Percentiles rank a stretch among this genome's conserved stretches.
phyloP scores from a whole-genome alignment of 2,329 filamentous ascomycete genomes.

The Hypoxylon sp. region DNA sequence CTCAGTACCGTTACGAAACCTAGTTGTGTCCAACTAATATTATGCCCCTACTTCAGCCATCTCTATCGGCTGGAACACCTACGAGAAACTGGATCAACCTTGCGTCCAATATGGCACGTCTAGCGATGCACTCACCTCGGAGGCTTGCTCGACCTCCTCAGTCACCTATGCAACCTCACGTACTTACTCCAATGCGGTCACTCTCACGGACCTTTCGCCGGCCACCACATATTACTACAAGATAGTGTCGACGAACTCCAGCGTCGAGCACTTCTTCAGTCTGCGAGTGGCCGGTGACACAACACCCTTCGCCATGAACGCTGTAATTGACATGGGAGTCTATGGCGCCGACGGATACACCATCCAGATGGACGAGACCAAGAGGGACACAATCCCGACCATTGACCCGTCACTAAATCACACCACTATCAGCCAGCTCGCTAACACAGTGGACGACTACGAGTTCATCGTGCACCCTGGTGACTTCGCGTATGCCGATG shows the following conservation, averaged over 20 bases:
- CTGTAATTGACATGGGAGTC: slow-evolving; percentile 69
- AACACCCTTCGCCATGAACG: slow-evolving; percentile 67
- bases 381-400: slow-evolving; percentile 64
- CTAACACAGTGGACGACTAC: slow-evolving; percentile 67
- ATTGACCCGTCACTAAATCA: slow-evolving; percentile 69
- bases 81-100: slow-evolving; percentile 60
- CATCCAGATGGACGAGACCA: slow-evolving; percentile 60
- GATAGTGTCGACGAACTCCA: slow-evolving; percentile 70
- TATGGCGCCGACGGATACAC: slow-evolving; percentile 69
- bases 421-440: slow-evolving; percentile 70
- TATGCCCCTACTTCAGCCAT: slow-evolving; percentile 57
- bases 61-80: slow-evolving; percentile 71
- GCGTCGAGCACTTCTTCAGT: slow-evolving; percentile 67
- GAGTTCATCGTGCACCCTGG: slow-evolving; percentile 69
- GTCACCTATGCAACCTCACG: slow-evolving; percentile 68
- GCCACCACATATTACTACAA: slow-evolving; percentile 74
- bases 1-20: slow-evolving; percentile 5
- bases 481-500: slow-evolving; percentile 72
- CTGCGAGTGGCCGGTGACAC: slow-evolving; percentile 68
- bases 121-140: slow-evolving; percentile 54
- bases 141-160: slow-evolving; percentile 63
- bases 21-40: slow-evolving; percentile 16
- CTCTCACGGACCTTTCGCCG: slow-evolving; percentile 62
- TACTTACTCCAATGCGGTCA: slow-evolving; percentile 67
- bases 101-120: slow-evolving; percentile 69